Evolutionary conservation across 2,329 filamentous ascomycete species (phyloP).

Genomic region (Exophiala dermatitidis): DNA sequence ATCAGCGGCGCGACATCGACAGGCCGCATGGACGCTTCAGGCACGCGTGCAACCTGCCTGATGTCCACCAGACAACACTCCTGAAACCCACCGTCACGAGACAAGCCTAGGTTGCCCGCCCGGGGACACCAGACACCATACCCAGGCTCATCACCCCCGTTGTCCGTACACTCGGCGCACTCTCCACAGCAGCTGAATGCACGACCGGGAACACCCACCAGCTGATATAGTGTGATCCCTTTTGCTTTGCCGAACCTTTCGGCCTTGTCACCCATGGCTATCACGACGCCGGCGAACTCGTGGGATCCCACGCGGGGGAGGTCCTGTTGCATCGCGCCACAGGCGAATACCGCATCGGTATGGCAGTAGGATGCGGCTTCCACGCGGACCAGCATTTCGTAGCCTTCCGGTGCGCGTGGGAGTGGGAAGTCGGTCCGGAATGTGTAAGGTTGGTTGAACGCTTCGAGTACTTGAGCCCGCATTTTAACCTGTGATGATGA

Average conservation of each 20-base stretch:
- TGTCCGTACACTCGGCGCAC: constrained; percentile 18
- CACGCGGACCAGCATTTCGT: constrained; percentile 42
- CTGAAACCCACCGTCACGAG: constrained; percentile 25
- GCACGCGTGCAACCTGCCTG: constrained; percentile 27
- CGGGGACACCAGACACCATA: constrained; percentile 22
- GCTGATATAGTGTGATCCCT: constrained; percentile 8
- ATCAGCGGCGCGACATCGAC: constrained; percentile 39
- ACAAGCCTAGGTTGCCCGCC: constrained; percentile 16
- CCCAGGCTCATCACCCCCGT: constrained; percentile 18
- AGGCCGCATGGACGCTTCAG: constrained; percentile 30
- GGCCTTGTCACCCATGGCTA: constrained; percentile 26
- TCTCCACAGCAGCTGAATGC: constrained; percentile 16
- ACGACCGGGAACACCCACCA: constrained; percentile 19
- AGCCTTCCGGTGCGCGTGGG: constrained; percentile 32
- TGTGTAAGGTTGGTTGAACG: constrained; percentile 25
- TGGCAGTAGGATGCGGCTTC: constrained; percentile 44
- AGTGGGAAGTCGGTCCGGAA: constrained; percentile 28
- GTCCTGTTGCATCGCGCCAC: constrained; percentile 32
- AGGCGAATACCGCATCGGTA: constrained; percentile 36
- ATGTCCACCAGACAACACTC: constrained; percentile 28
- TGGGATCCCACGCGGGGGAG: constrained; percentile 41
- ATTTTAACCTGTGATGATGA: constrained; percentile 11
- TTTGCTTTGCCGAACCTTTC: constrained; percentile 6
- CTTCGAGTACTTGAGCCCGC: constrained; percentile 25
- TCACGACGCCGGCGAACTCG: constrained; percentile 41